phyloP scores from a whole-genome alignment of 2,329 filamentous ascomycete species.

The Ophiognomonia clavigignenti-juglandacearum region DNA sequence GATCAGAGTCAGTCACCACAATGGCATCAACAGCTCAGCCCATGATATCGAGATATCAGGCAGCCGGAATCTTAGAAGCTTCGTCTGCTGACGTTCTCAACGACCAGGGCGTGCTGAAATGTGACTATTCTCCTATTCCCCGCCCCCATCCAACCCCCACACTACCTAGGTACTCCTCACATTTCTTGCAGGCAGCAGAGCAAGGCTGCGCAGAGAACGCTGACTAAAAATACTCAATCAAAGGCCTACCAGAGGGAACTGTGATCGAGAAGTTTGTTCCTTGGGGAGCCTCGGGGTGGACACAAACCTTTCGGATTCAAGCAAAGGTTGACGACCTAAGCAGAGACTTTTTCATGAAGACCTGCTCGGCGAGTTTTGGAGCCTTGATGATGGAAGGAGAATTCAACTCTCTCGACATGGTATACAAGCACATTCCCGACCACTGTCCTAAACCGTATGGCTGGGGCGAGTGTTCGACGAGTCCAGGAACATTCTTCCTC shows the following conservation, averaged over 20 bases:
- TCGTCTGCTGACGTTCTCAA: neutral
- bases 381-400: neutral
- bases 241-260: neutral
- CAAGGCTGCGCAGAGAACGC: neutral
- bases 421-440: neutral
- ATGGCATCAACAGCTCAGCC: neutral
- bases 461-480: neutral
- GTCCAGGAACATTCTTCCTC: neutral
- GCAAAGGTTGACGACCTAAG: neutral
- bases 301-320: neutral
- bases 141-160: neutral
- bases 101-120: neutral
- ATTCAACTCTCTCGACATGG: neutral
- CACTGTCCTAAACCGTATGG: slow-evolving; percentile 1
- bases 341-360: slow-evolving; percentile 2
- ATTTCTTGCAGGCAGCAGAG: neutral
- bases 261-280: neutral
- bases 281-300: slow-evolving; percentile 2
- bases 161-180: too few species aligned
- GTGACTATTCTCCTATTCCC: neutral
- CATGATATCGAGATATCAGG: neutral
- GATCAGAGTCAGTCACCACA: neutral
- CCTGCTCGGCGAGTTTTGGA: neutral
- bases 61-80: neutral
- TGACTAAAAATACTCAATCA: neutral